Conservation (phyloP, 2,329 filamentous ascomycete genomes). For the Elsinoe fawcettii region DNA sequence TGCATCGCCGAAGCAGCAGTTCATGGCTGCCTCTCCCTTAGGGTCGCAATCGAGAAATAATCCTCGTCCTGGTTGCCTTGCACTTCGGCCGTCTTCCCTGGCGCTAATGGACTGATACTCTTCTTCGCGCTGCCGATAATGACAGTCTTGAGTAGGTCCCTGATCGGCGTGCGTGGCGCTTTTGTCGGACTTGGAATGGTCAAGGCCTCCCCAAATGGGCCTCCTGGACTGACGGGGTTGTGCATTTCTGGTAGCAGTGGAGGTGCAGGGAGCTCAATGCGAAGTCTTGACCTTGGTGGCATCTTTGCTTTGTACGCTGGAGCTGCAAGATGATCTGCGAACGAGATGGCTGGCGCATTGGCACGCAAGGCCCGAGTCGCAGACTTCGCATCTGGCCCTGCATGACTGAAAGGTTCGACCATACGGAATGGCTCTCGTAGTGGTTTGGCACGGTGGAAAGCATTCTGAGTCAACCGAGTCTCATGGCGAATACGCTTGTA, state of each 20-base stretch:
- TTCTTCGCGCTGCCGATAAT: neutral
- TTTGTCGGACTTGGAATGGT: slow-evolving; percentile 4
- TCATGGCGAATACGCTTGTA: slow-evolving; percentile 36
- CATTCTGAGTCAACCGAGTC: neutral
- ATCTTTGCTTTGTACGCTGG: neutral
- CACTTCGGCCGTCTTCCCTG: neutral
- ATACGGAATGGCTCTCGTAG: neutral
- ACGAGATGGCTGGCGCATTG: slow-evolving; percentile 1
- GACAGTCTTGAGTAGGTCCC: neutral
- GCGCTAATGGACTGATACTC: neutral
- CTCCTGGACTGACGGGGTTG: neutral
- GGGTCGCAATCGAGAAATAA: neutral
- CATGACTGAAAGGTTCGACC: neutral
- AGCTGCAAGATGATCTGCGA: neutral
- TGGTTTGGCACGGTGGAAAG: slow-evolving; percentile 2
- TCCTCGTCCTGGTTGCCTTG: neutral
- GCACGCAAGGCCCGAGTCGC: neutral
- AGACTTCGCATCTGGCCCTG: neutral
- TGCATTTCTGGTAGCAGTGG: neutral
- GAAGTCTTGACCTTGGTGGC: neutral
- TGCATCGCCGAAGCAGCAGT: neutral
- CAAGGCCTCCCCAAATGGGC: neutral
- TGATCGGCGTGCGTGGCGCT: neutral
- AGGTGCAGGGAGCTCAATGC: slow-evolving; percentile 1
- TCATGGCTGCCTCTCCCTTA: neutral